Percentiles rank a stretch among this genome's conserved stretches.
phyloP scores from a whole-genome alignment of 2,329 filamentous ascomycete species.

The Rhinocladiella mackenziei region DNA sequence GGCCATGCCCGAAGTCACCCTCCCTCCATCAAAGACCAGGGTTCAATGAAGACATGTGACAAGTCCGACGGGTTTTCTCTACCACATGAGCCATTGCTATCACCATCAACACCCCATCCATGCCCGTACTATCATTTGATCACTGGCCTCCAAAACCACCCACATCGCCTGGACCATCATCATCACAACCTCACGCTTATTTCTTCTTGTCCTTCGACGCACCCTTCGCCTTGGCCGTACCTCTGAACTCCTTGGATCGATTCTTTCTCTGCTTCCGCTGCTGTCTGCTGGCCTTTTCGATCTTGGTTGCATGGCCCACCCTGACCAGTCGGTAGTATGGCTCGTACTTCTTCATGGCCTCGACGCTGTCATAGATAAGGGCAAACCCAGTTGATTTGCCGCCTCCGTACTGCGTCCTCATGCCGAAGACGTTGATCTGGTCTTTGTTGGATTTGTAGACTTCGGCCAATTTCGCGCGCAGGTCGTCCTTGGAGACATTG shows the following conservation, averaged over 20 bases:
- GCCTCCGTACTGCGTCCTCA: slow-evolving; percentile 98
- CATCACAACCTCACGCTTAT: slow-evolving; percentile 47
- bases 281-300: slow-evolving; percentile 96
- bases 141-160: slow-evolving; percentile 10
- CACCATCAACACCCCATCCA: not conserved
- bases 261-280: slow-evolving; percentile 99
- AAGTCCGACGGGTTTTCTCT: too few relatives aligned
- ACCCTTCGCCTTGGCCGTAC: slow-evolving; percentile 97
- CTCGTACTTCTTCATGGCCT: slow-evolving; percentile 99
- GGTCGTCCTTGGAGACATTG: slow-evolving; percentile 99
- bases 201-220: slow-evolving; percentile 83
- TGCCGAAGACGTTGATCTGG: slow-evolving; percentile 95
- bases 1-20: too few relatives aligned
- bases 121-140: not conserved
- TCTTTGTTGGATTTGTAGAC: slow-evolving; percentile 99
- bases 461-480: slow-evolving; percentile 87
- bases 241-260: slow-evolving; percentile 96
- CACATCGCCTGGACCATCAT: slow-evolving; percentile 18
- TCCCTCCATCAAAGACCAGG: too few relatives aligned
- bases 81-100: too few relatives aligned
- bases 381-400: slow-evolving; percentile 99
- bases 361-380: slow-evolving; percentile 95
- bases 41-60: too few relatives aligned
- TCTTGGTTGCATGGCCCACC: slow-evolving; percentile 86
- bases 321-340: slow-evolving; percentile 95